Conservation (phyloP, 2,329 filamentous ascomycete genomes). For the Coniochaeta sp. region DNA sequence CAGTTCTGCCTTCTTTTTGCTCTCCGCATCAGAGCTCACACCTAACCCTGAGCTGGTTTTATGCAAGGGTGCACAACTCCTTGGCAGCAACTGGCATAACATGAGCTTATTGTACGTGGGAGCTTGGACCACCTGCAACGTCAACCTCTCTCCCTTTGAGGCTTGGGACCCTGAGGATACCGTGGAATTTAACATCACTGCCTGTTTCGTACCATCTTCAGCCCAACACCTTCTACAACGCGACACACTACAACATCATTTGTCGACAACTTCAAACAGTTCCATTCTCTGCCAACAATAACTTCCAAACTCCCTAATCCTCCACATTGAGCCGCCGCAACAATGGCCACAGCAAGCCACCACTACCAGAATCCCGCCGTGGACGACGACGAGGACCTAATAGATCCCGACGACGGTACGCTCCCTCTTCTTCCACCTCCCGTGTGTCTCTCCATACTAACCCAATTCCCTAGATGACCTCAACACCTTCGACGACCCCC, state of each 20-base stretch:
- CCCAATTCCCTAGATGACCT: constrained; percentile 57
- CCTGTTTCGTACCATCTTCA: not conserved
- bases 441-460: not conserved
- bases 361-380: constrained; percentile 52
- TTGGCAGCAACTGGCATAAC: not conserved
- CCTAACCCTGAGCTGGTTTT: no score
- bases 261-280: not conserved
- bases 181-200: constrained; percentile 9
- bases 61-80: not conserved
- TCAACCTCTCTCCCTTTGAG: constrained; percentile 10
- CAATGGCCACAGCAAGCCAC: constrained; percentile 39
- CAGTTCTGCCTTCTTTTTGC: no score
- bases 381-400: constrained; percentile 64
- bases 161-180: constrained; percentile 11
- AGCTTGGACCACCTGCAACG: constrained; percentile 16
- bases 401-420: constrained; percentile 73
- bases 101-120: not conserved
- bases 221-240: not conserved
- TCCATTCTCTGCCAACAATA: no score
- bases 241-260: not conserved
- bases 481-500: constrained; percentile 87
- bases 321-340: not conserved
- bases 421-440: constrained; percentile 1
- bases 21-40: no score
- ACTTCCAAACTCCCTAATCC: no score